These are phyloP conservation scores for Bodo saltans DNA, from an alignment of 78 protist species.

Conservation along the genomic window DNA sequence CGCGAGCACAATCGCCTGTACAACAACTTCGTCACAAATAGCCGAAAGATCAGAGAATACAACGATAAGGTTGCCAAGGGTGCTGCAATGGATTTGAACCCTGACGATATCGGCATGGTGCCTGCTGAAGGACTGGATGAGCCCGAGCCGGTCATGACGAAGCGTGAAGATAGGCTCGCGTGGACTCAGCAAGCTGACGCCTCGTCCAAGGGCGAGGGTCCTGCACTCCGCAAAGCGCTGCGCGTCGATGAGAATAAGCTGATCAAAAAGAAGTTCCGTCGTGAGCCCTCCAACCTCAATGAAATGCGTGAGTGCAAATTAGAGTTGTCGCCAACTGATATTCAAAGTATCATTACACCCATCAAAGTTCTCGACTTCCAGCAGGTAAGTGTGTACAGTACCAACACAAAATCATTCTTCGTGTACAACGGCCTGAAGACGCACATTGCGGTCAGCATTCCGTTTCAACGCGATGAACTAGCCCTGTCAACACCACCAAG, in stretches of 20 bases:
- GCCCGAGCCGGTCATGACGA: conserved; percentile 14
- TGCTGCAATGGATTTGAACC: neutral
- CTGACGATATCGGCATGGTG: conserved; percentile 31
- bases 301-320: conserved; percentile 33
- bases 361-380: conserved; percentile 47
- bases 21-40: conserved; percentile 22
- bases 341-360: neutral
- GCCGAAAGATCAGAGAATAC: conserved; percentile 7
- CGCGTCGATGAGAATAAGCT: conserved; percentile 37
- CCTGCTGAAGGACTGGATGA: conserved; percentile 30
- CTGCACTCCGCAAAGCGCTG: neutral
- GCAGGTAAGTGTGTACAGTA: conserved; percentile 27
- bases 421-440: conserved; percentile 23
- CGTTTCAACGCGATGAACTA: conserved; percentile 12
- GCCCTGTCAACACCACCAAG: neutral
- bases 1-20: conserved; percentile 19
- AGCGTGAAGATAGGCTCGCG: neutral
- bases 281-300: conserved; percentile 24
- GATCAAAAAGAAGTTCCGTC: conserved; percentile 40
- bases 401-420: conserved; percentile 7
- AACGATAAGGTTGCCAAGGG: neutral
- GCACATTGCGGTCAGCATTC: conserved; percentile 16
- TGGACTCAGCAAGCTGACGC: conserved; percentile 4
- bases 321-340: conserved; percentile 25
- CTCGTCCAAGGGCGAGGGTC: neutral